These are phyloP conservation scores for Hypomontagnella submonticulosa DNA, from an alignment of 495 filamentous ascomycete species.

Conservation along the genomic window DNA sequence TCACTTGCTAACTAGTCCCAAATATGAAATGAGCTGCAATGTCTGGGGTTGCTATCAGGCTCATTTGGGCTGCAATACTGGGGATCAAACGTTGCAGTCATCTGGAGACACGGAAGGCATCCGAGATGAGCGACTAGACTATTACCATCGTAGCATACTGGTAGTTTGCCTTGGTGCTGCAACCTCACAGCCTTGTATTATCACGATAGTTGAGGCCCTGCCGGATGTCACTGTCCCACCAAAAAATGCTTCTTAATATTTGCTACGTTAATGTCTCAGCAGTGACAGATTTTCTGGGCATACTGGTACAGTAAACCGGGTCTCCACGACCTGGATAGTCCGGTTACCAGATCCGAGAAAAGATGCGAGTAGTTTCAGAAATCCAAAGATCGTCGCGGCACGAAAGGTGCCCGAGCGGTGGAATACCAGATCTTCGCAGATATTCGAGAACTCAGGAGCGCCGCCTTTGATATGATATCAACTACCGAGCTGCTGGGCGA, in stretches of 20 bases:
- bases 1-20: conserved; percentile 19
- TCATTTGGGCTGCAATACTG: conserved; percentile 2
- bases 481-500: conserved; percentile 29
- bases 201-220: conserved; percentile 5
- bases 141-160: conserved; percentile 1
- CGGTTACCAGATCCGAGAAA: conserved; percentile 29
- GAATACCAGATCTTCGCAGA: conserved; percentile 26
- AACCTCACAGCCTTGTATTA: conserved; percentile 2
- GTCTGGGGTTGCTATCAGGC: conserved; percentile 13
- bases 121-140: conserved; percentile 4
- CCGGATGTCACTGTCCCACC: conserved; percentile 21
- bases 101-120: conserved; percentile 13
- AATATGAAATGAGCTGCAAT: conserved; percentile 3
- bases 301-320: not conserved
- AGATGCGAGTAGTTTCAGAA: conserved; percentile 28
- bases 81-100: conserved; percentile 4
- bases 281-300: not conserved
- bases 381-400: conserved; percentile 26
- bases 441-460: conserved; percentile 7
- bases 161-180: not conserved
- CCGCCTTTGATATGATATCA: conserved; percentile 1
- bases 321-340: conserved; percentile 1
- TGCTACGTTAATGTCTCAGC: conserved; percentile 18
- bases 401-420: conserved; percentile 19
- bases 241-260: conserved; percentile 7